Percentiles rank a stretch among this genome's conserved stretches.
Evolutionary conservation across 768 basidiomycete genomes (phyloP).

Genomic region (Trichaptum fuscoviolaceum): DNA sequence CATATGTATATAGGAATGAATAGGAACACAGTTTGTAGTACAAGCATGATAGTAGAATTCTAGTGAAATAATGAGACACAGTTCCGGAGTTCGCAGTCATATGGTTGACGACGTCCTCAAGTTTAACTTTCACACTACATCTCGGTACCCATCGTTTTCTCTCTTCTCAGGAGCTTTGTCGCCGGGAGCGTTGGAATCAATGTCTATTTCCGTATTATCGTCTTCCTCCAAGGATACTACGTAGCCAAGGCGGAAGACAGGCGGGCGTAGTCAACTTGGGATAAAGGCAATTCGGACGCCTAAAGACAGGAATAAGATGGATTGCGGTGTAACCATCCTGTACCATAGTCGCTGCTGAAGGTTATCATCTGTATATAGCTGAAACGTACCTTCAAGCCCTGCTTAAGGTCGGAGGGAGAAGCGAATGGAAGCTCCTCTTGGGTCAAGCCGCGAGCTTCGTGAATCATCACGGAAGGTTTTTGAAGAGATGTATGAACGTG

Average conservation of each 20-base stretch:
- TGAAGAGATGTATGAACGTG: no score
- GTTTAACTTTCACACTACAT: neutral
- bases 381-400: neutral
- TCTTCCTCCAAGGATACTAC: neutral
- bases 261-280: neutral
- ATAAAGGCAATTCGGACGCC: neutral
- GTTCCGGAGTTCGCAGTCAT: neutral
- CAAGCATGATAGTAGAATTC: no score
- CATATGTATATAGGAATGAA: no score
- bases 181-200: no score
- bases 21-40: no score
- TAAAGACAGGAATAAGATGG: neutral
- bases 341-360: neutral
- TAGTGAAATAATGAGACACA: no score
- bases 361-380: neutral
- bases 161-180: no score
- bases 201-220: neutral
- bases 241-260: neutral
- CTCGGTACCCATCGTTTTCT: no score
- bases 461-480: neutral
- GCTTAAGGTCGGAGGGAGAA: neutral
- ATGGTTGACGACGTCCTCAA: neutral
- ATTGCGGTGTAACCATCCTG: neutral
- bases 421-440: neutral
- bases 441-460: neutral